Conservation (phyloP, 2,329 filamentous ascomycete genomes). For the Phialemoniopsis sp. region DNA sequence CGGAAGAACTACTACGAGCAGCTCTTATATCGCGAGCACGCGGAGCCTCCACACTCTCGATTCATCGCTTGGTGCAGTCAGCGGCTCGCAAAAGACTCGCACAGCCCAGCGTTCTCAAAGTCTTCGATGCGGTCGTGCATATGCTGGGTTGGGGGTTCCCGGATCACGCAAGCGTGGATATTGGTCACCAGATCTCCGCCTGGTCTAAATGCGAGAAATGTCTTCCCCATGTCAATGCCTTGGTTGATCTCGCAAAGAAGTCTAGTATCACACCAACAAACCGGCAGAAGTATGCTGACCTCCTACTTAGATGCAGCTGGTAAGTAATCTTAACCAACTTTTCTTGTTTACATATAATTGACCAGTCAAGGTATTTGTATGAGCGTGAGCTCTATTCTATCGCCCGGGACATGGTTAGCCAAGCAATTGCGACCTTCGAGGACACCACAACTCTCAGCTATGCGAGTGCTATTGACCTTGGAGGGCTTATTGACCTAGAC, state of each 20-base stretch:
- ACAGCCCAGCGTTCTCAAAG: too few species aligned
- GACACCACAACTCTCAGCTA: slow-evolving; percentile 16
- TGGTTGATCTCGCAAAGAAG: slow-evolving; percentile 13
- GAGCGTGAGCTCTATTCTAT: slow-evolving; percentile 20
- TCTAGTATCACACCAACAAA: slow-evolving; percentile 5
- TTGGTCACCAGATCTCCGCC: slow-evolving; percentile 17
- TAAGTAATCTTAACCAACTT: not conserved
- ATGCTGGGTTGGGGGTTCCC: slow-evolving; percentile 20
- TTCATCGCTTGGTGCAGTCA: slow-evolving; percentile 9
- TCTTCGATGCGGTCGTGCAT: slow-evolving; percentile 9
- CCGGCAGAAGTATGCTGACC: slow-evolving; percentile 14
- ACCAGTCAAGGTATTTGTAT: slow-evolving; percentile 21
- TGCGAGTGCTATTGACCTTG: slow-evolving; percentile 21
- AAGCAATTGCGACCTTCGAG: slow-evolving; percentile 15
- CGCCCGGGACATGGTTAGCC: slow-evolving; percentile 15
- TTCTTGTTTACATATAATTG: too few species aligned
- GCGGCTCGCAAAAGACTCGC: too few species aligned
- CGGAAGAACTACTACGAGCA: too few species aligned
- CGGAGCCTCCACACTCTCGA: not conserved
- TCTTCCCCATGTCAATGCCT: slow-evolving; percentile 20
- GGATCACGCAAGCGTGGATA: slow-evolving; percentile 15
- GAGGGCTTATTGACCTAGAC: slow-evolving; percentile 24
- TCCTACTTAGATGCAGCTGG: slow-evolving; percentile 18
- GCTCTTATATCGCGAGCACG: too few species aligned
- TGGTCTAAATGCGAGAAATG: slow-evolving; percentile 21